Base-by-base conservation (phyloP, 2,329 filamentous ascomycete genomes). In the Penicillium carneum region DNA sequence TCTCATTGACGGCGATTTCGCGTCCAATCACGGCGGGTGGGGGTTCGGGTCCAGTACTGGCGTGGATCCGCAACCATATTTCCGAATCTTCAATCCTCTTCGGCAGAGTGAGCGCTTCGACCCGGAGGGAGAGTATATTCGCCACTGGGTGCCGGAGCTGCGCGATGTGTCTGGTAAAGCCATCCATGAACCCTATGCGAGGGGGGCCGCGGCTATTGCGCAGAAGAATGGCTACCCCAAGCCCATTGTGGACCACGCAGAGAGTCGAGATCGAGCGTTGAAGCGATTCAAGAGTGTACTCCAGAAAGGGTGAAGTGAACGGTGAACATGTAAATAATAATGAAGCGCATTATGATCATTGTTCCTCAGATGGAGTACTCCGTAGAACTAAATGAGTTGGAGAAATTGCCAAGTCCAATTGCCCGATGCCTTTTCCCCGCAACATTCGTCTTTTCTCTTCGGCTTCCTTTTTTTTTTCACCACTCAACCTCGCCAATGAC, bases 21-120 rank as follows among this genome's bases (percentile, higher is more conserved):
- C 90, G 0, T 89, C 86, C 60, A 94, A 94, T 74, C 92, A 91
- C 63, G 87, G 87, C 9, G 87, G 87, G 0, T 90, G 87, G 87
- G 88, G 87, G 0, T 89, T 88, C 66, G 77, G 83, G 26, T 87
- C 89, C 4, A 86, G 84, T 18, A 88, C 88, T 0, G 90, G 91
- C 1, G 90, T 93, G 7, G 92, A 96, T 75, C 90, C 92, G 1
- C 91, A 96, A 76, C 92, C 93, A 0, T 97, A 96, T 74, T 97
- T 97, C 65, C 85, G 92, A 7, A 90, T 97, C 53, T 97, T 97
- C 78, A 97, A 96, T 70, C 93, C 93, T 0, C 74, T 92, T 46
- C 79, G 91, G 18, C 93, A 97, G 80, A 92, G 90, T 68, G 91
- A 95, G 82, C 93, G 90, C 77, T 96, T 96, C 69, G 93, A 97